Evolutionary conservation across 805 yeast genomes (phyloP), one percentile per base, ranked within the genome.

Genomic region (Starmera quercuum): DNA sequence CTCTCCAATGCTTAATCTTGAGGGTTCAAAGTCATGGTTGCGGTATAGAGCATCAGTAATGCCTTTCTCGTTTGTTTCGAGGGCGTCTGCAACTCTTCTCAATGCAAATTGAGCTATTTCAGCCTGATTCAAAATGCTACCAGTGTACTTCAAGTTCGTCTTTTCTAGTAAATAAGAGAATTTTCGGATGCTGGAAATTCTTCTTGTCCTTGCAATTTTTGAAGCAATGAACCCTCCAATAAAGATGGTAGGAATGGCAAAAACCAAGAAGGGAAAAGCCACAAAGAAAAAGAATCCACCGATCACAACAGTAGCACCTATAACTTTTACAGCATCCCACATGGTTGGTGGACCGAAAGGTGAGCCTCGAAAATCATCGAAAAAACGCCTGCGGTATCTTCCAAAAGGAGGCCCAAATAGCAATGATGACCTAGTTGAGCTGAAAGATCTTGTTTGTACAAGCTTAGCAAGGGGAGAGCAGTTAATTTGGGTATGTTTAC

Each of bases 21-120:
- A 6, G 12, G 26, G 7, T 12, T 6, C n/a, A 10, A 23, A 23
- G 8, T 26, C 29, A 11, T 16, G 13, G 9, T 26, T 13, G 15
- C 20, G 9, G 17, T 15, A 15, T n/a, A 51, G 21, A 2, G 15
- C 19, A 3, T 36, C 29, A 6, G 29, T n/a, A 5, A 51, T 36
- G 2, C 36, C 40, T 4, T 36, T 21, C 23, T 48, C 54, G 26
- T 48, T 38, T 5, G 29, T 23, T 29, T 36, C 41, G 13, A 50
- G 15, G 5, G 47, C 50, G 22, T 40, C 45, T 4, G 34, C 24
- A 7, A 50, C 33, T 28, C 52, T 36, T 4, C 33, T 33, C 14
- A 28, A 3, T 1, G 39, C 38, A 20, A 48, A 51, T 2, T 25
- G 16, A 13, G 21, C 16, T 7, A 23, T 16, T n/a, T 23, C n/a